Evolutionary conservation across 768 basidiomycete genomes (phyloP).

Genomic region (Hysterangium stoloniferum): DNA sequence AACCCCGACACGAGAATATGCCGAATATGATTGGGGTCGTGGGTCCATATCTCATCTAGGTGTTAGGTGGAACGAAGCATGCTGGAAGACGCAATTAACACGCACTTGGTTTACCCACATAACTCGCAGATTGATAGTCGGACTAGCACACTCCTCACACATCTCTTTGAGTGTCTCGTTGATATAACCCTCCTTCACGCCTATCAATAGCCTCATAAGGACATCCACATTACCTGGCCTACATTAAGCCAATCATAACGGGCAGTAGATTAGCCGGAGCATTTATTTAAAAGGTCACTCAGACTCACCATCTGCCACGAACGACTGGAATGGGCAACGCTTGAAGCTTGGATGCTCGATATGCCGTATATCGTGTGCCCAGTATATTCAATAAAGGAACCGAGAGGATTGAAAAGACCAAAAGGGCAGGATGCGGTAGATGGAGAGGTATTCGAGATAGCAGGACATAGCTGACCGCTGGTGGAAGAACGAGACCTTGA

Average conservation of each 20-base stretch:
- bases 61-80: background rate
- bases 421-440: too few relatives aligned
- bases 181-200: background rate
- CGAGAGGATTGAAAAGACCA: too few relatives aligned
- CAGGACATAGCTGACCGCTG: too few relatives aligned
- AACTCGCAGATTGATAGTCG: background rate
- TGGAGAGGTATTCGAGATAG: too few relatives aligned
- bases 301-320: background rate
- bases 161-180: background rate
- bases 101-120: background rate
- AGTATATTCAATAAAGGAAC: too few relatives aligned
- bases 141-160: background rate
- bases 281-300: too few relatives aligned
- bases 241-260: too few relatives aligned
- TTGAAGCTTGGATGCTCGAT: background rate
- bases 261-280: too few relatives aligned
- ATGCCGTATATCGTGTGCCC: too few relatives aligned
- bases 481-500: too few relatives aligned
- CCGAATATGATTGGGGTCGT: background rate
- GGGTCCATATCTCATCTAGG: background rate
- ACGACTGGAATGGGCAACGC: background rate
- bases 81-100: background rate
- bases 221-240: slow-evolving; percentile 1
- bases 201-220: background rate
- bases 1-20: slow-evolving; percentile 1